Evolutionary conservation across 2,329 filamentous ascomycete genomes (phyloP).

Genomic region (Microsporum canis): DNA sequence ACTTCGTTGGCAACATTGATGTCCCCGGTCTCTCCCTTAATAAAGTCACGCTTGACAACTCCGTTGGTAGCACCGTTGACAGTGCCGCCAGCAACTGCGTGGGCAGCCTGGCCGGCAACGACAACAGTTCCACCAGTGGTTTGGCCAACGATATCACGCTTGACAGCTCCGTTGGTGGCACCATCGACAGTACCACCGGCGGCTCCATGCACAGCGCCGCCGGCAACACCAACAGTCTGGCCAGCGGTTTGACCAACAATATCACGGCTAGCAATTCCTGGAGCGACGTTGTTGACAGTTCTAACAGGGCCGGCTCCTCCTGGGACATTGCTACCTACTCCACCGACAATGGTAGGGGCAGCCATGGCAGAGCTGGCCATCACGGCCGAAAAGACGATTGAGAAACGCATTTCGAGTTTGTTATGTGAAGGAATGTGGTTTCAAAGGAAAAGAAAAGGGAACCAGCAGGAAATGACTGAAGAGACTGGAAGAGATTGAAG

Average conservation of each 20-base stretch:
- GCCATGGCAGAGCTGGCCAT: slow-evolving; percentile 1
- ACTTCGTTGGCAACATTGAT: background rate
- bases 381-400: background rate
- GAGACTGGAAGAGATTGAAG: background rate
- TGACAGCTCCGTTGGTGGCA: background rate
- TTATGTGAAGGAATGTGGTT: background rate
- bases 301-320: background rate
- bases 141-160: background rate
- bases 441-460: background rate
- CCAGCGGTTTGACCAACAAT: background rate
- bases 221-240: background rate
- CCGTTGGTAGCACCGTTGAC: background rate
- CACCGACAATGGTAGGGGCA: background rate
- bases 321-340: background rate
- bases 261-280: background rate
- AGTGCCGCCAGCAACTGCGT: background rate
- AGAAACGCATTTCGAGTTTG: background rate
- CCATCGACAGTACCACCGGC: background rate
- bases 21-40: background rate
- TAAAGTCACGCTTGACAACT: background rate
- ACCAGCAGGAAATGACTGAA: background rate
- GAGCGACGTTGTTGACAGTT: background rate
- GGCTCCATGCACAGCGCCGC: background rate
- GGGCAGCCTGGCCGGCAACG: background rate
- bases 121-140: background rate